Evolutionary conservation across 768 basidiomycete genomes (phyloP).

Genomic region (Harrya chromipes): DNA sequence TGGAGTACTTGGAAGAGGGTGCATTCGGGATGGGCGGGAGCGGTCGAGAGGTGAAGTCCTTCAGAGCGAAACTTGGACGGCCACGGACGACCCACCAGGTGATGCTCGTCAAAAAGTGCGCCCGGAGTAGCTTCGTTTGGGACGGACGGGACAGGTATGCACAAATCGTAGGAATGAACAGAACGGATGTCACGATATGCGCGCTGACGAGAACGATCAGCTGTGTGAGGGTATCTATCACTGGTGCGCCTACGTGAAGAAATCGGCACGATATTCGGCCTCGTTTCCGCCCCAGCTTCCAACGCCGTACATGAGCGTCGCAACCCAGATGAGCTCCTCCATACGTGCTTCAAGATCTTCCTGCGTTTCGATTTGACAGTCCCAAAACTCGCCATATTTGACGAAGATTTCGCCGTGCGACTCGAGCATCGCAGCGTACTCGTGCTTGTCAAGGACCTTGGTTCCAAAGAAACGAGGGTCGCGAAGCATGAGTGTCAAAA

Average conservation of each 20-base stretch:
- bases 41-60: conserved; percentile 43
- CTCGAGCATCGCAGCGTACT: conserved; percentile 35
- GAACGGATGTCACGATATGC: conserved; percentile 65
- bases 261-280: conserved; percentile 55
- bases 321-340: conserved; percentile 61
- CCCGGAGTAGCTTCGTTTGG: conserved; percentile 51
- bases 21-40: conserved; percentile 19
- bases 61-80: conserved; percentile 47
- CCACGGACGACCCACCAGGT: conserved; percentile 58
- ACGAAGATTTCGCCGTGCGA: conserved; percentile 40
- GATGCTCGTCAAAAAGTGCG: conserved; percentile 52
- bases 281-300: conserved; percentile 45
- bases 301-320: conserved; percentile 56
- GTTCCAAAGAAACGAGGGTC: conserved; percentile 43
- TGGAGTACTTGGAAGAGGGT: conserved; percentile 21
- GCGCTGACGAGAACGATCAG: conserved; percentile 40
- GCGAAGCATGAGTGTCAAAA: conserved; percentile 52
- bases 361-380: conserved; percentile 34
- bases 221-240: not conserved
- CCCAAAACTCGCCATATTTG: conserved; percentile 48
- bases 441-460: conserved; percentile 28
- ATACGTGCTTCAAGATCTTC: conserved; percentile 47
- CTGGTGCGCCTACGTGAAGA: conserved; percentile 53
- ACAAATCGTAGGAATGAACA: conserved; percentile 55
- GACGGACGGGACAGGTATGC: conserved; percentile 55